These are phyloP conservation scores for Ascosphaera aggregata DNA, from an alignment of 2,329 filamentous ascomycete genomes.

Conservation along the genomic window DNA sequence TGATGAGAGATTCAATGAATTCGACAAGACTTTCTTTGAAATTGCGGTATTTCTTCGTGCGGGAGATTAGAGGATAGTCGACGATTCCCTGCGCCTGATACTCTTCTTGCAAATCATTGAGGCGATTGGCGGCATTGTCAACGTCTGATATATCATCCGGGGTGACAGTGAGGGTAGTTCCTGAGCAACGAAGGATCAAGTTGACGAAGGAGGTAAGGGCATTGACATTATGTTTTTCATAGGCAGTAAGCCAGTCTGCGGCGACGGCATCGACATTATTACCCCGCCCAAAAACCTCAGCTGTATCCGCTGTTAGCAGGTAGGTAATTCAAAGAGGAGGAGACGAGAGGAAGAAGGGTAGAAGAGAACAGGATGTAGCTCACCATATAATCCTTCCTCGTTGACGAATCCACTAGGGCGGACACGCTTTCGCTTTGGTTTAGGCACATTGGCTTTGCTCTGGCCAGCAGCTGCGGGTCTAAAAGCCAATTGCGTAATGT, in stretches of 20 bases:
- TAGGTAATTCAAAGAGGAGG: background rate
- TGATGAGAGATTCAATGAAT: constrained; percentile 59
- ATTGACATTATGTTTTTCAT: constrained; percentile 29
- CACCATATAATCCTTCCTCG: constrained; percentile 34
- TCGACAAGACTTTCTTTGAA: constrained; percentile 57
- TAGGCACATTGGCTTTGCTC: constrained; percentile 19
- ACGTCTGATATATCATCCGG: constrained; percentile 71
- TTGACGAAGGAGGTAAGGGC: constrained; percentile 37
- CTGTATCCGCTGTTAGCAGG: constrained; percentile 16
- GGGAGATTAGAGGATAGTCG: constrained; percentile 81
- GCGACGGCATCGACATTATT: constrained; percentile 32
- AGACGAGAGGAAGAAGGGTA: background rate
- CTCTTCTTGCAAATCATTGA: constrained; percentile 68
- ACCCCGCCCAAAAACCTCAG: constrained; percentile 34
- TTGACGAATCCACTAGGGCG: constrained; percentile 28
- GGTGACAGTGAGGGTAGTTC: constrained; percentile 57
- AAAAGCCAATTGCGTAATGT: constrained; percentile 26
- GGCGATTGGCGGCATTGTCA: constrained; percentile 57
- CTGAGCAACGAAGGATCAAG: constrained; percentile 42
- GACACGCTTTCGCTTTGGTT: constrained; percentile 26
- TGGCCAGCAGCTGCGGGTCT: constrained; percentile 25
- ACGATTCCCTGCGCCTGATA: constrained; percentile 65
- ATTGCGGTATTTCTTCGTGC: constrained; percentile 47
- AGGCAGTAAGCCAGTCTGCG: constrained; percentile 32
- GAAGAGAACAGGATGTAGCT: constrained; percentile 6